phyloP scores from a whole-genome alignment of 768 basidiomycete species.

The Phlebiopsis flavidoalba region DNA sequence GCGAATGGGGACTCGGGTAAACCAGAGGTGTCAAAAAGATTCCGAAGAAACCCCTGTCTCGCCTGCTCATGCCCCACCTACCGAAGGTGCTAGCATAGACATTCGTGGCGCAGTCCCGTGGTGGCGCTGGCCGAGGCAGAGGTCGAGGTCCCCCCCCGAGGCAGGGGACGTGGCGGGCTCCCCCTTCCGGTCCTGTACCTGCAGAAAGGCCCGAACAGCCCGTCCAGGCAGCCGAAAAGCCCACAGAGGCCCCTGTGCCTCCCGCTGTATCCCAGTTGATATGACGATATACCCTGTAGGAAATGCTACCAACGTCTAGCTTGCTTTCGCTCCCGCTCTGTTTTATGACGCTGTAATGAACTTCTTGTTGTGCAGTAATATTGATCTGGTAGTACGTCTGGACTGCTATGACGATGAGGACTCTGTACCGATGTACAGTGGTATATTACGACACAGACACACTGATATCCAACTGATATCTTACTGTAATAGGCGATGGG shows the following conservation, averaged over 20 bases:
- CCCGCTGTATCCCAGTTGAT: neutral
- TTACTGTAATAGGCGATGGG: no score
- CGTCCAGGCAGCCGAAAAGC: neutral
- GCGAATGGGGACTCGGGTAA: conserved; percentile 89
- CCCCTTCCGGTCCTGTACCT: neutral
- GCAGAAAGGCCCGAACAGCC: neutral
- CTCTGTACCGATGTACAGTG: neutral
- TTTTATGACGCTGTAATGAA: neutral
- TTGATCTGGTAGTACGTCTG: neutral
- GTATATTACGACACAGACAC: neutral
- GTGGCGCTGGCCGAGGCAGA: conserved; percentile 14
- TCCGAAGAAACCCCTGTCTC: conserved; percentile 11
- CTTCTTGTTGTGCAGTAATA: neutral
- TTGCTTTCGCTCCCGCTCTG: neutral
- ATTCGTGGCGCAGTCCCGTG: conserved; percentile 23
- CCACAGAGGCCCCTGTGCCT: neutral
- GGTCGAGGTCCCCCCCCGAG: conserved; percentile 5
- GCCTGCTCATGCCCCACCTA: conserved; percentile 11
- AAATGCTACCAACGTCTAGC: neutral
- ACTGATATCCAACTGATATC: no score
- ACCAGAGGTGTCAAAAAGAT: conserved; percentile 22
- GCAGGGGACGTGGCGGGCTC: conserved; percentile 12
- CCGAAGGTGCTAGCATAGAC: conserved; percentile 14
- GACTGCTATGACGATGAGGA: neutral
- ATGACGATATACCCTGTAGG: neutral